phyloP scores from a whole-genome alignment of 2,329 filamentous ascomycete genomes.

The Fusarium sublunatum region DNA sequence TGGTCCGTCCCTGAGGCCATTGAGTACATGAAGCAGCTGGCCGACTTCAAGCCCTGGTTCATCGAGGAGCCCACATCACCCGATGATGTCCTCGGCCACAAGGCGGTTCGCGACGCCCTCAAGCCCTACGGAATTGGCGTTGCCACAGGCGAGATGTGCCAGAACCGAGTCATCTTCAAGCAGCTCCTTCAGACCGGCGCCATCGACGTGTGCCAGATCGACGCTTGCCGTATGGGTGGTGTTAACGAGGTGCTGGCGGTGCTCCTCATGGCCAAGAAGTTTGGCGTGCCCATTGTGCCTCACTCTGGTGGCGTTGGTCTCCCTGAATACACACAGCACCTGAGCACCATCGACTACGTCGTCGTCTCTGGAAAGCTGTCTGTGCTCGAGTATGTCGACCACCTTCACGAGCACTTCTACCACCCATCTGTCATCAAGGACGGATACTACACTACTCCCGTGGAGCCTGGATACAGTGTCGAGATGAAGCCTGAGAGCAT shows the following conservation, averaged over 20 bases:
- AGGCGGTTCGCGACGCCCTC: constrained; percentile 83
- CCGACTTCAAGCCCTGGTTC: constrained; percentile 90
- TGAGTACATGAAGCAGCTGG: constrained; percentile 83
- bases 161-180: constrained; percentile 95
- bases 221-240: constrained; percentile 88
- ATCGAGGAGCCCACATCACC: constrained; percentile 94
- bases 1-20: constrained; percentile 93
- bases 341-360: constrained; percentile 93
- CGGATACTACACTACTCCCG: constrained; percentile 89
- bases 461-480: constrained; percentile 86
- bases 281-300: constrained; percentile 83
- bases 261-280: constrained; percentile 84
- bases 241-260: constrained; percentile 95
- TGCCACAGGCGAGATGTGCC: constrained; percentile 94
- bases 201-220: constrained; percentile 89
- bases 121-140: constrained; percentile 81
- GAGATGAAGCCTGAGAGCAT: constrained; percentile 94
- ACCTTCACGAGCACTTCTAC: constrained; percentile 92
- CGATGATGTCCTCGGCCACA: constrained; percentile 90
- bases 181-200: constrained; percentile 83
- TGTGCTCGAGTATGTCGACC: constrained; percentile 91
- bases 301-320: constrained; percentile 91
- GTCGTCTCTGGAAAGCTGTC: constrained; percentile 83
- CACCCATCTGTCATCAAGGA: constrained; percentile 83
- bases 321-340: constrained; percentile 92